Conservation (phyloP, 2,329 filamentous ascomycete genomes). For the Arthrobotrys musiformis region DNA sequence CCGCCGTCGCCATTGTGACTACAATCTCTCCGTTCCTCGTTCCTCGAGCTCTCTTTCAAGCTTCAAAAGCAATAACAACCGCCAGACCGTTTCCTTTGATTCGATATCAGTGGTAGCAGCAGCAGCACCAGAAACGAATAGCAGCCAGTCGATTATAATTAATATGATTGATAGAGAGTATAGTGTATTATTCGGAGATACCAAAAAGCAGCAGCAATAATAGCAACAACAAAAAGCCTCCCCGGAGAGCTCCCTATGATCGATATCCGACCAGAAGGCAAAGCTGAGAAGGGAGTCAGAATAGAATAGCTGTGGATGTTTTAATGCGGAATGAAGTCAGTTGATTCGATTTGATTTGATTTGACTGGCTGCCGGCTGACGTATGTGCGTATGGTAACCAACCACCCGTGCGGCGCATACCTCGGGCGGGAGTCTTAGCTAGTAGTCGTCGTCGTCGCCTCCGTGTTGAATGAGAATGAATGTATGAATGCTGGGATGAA, state of each 20-base stretch:
- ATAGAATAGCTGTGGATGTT: neutral
- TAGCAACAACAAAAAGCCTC: neutral
- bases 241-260: neutral
- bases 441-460: neutral
- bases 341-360: slow-evolving; percentile 13
- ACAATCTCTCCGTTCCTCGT: neutral
- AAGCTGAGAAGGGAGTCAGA: neutral
- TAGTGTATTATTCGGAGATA: neutral
- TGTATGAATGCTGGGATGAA: neutral
- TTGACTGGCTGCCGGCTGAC: slow-evolving; percentile 34
- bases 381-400: slow-evolving; percentile 16
- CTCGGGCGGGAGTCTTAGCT: neutral
- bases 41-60: neutral
- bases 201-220: neutral
- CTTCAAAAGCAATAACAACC: no score
- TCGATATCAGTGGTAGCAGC: no score
- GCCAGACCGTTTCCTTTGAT: no score
- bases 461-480: neutral
- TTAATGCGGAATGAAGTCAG: neutral
- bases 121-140: neutral
- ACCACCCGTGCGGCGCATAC: neutral
- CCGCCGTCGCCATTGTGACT: slow-evolving; percentile 57
- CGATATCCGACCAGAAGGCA: no score
- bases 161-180: neutral
- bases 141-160: no score